Percentiles rank a stretch among this genome's conserved stretches.
These are phyloP conservation scores for Kodamaea arcana DNA, from an alignment of 1,139 yeast species.

Conservation along the genomic window DNA sequence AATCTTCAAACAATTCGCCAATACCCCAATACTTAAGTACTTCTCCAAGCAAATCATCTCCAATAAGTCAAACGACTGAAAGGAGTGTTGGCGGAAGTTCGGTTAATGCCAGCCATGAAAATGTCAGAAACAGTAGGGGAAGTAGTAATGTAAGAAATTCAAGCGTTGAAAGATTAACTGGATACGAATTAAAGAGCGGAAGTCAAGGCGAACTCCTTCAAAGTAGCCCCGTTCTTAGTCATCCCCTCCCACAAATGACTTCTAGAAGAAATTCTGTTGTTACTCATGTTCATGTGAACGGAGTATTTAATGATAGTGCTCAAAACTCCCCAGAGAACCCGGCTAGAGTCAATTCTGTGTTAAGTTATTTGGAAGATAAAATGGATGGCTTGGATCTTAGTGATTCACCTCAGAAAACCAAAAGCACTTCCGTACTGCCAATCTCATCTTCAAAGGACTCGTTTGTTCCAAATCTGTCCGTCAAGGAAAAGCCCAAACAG, in stretches of 20 bases:
- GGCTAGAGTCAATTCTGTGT: constrained; percentile 37
- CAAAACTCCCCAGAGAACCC: constrained; percentile 16
- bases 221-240: not conserved
- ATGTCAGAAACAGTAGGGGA: too few species aligned
- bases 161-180: not conserved
- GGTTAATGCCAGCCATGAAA: too few species aligned
- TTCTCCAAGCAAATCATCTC: constrained; percentile 33
- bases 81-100: constrained; percentile 8
- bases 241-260: constrained; percentile 3
- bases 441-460: constrained; percentile 9
- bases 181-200: too few species aligned
- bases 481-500: not conserved
- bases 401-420: constrained; percentile 19
- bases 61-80: constrained; percentile 15
- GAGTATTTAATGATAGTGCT: constrained; percentile 35
- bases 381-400: constrained; percentile 38
- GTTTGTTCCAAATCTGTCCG: not conserved
- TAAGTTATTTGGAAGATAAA: constrained; percentile 45
- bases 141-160: too few species aligned
- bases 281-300: constrained; percentile 46
- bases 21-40: constrained; percentile 35
- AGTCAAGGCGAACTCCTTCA: too few species aligned
- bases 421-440: constrained; percentile 6
- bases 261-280: constrained; percentile 43
- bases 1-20: constrained; percentile 28